Conservation (phyloP, 1,284 basidiomycete genomes). For the Leccinum holopus region DNA sequence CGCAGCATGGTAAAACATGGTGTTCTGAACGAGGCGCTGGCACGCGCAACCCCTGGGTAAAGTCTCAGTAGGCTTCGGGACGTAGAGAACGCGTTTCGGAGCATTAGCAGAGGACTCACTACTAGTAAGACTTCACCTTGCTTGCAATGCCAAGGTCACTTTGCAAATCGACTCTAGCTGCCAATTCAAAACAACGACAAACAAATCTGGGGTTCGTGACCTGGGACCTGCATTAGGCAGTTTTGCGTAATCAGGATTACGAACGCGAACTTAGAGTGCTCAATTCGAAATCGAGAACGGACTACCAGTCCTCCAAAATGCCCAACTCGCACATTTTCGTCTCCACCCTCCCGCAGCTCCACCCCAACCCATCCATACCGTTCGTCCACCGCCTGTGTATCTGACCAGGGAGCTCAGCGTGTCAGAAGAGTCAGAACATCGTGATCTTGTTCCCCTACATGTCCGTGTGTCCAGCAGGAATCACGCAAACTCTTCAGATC, state of each 20-base stretch:
- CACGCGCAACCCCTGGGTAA: conserved; percentile 24
- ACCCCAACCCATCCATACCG: conserved; percentile 44
- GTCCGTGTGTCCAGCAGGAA: conserved; percentile 16
- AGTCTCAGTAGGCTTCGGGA: conserved; percentile 3
- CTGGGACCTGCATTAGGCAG: too few relatives aligned
- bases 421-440: conserved; percentile 33
- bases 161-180: too few relatives aligned
- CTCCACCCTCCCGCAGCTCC: conserved; percentile 59
- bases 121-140: too few relatives aligned
- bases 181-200: too few relatives aligned
- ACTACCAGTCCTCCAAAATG: conserved; percentile 47
- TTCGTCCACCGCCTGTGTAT: conserved; percentile 53
- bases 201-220: too few relatives aligned
- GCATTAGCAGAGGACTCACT: conserved; percentile 5
- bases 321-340: conserved; percentile 63
- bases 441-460: conserved; percentile 15
- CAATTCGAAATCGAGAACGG: too few relatives aligned
- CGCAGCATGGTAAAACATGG: background rate
- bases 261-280: too few relatives aligned
- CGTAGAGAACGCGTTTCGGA: conserved; percentile 10
- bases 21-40: conserved; percentile 14
- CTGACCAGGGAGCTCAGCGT: conserved; percentile 58
- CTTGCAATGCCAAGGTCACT: too few relatives aligned
- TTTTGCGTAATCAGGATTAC: too few relatives aligned
- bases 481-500: conserved; percentile 42